Conservation (phyloP, 2,329 filamentous ascomycete genomes). For the Xylaria sp. region DNA sequence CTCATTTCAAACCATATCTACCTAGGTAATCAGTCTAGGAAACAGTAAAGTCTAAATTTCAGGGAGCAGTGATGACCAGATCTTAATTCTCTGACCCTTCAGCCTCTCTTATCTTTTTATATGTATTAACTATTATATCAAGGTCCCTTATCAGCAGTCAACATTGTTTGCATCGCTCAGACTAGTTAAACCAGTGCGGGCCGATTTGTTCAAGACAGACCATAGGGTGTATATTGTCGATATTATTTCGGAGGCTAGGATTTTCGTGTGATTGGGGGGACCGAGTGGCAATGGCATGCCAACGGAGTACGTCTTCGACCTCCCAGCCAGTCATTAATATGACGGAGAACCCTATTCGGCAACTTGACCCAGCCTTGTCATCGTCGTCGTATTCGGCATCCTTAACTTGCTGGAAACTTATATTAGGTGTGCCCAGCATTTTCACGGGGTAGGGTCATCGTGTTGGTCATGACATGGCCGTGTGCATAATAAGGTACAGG, state of each 20-base stretch:
- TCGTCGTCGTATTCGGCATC: conserved; percentile 16
- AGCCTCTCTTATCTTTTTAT: background rate
- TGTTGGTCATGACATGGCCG: background rate
- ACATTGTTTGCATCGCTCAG: background rate
- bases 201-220: background rate
- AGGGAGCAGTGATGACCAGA: background rate
- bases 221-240: background rate
- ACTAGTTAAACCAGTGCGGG: background rate
- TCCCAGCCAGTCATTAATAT: conserved; percentile 3
- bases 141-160: background rate
- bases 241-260: background rate
- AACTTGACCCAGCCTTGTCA: conserved; percentile 20
- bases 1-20: background rate
- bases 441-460: background rate
- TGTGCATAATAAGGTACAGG: conserved; percentile 3
- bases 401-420: background rate
- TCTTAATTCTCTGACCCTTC: background rate
- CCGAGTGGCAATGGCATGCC: background rate
- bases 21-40: background rate
- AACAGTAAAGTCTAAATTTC: background rate
- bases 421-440: background rate
- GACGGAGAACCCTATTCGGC: conserved; percentile 21
- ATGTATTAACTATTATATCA: background rate
- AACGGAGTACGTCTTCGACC: background rate
- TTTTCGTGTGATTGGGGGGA: background rate